Base-by-base conservation (phyloP, 2,329 filamentous ascomycete species). In the Apiospora sp. region DNA sequence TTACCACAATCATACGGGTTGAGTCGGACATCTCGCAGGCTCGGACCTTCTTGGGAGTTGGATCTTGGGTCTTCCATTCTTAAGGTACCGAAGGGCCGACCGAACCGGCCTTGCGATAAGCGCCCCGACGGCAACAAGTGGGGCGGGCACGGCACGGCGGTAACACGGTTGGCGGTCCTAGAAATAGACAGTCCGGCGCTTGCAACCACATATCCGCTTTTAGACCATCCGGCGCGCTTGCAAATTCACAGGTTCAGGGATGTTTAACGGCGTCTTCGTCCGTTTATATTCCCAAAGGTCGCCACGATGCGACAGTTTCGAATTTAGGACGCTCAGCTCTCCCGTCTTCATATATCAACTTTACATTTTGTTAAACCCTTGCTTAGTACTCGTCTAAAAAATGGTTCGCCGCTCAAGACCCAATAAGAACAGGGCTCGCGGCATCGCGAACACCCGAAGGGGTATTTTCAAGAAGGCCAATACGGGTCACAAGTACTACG, bases 151-250 rank as follows among this genome's bases (percentile, higher is more conserved):
- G 49, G n/a, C 49, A 51, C 49, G 49, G 49, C 22, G 49, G 49
- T 27, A 51, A 51, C 49, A 51, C n/a, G 10, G 8, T 51, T 51
- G n/a, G n/a, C 49, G n/a, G 49, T 51, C 49, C n/a, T 27, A 51
- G n/a, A 51, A 51, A 51, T 51, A 51, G n/a, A 51, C n/a, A 51
- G n/a, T 51, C n/a, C 49, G 49, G 49, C 49, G 49, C 49, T 51
- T 51, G n/a, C n/a, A n/a, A 51, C n/a, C n/a, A 27, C n/a, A 51
- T 27, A n/a, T 51, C n/a, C 49, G 49, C 49, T 51, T 51, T 51
- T 51, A 51, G n/a, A 51, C n/a, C n/a, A 24, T 51, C 8, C 10
- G n/a, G 49, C 49, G 49, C 49, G n/a, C 49, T 51, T 51, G n/a
- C n/a, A 51, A 51, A 51, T 27, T 7, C 7, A 51, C n/a, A 24